Percentiles rank a stretch among this genome's conserved stretches.
These are phyloP conservation scores for Trametes maxima DNA, from an alignment of 768 basidiomycete genomes.

Conservation along the genomic window DNA sequence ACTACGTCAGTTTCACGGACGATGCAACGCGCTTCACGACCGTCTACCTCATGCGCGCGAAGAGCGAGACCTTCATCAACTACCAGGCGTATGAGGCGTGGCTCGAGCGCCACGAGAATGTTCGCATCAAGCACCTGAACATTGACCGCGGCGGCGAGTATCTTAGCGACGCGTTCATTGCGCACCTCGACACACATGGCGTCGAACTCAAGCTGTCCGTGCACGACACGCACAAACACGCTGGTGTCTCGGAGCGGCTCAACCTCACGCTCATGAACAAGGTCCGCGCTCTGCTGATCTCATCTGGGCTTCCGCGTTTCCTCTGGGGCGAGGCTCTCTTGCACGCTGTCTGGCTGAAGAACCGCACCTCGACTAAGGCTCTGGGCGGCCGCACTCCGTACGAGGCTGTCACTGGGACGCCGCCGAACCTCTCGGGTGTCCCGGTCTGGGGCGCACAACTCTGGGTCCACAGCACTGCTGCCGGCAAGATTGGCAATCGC, in stretches of 20 bases:
- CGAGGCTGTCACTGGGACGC: constrained; percentile 17
- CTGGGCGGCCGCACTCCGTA: constrained; percentile 23
- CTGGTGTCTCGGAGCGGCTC: constrained; percentile 28
- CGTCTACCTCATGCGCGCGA: constrained; percentile 36
- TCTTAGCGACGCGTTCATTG: not conserved
- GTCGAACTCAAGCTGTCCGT: constrained; percentile 16
- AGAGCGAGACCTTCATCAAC: constrained; percentile 33
- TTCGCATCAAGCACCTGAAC: constrained; percentile 37
- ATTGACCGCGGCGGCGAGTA: constrained; percentile 45
- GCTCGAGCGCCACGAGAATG: constrained; percentile 35
- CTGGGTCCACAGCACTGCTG: constrained; percentile 18
- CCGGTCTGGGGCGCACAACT: constrained; percentile 16
- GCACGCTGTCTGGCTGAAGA: constrained; percentile 42
- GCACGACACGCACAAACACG: constrained; percentile 30
- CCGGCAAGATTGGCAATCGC: constrained; percentile 19
- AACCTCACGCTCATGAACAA: constrained; percentile 20
- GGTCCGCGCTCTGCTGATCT: constrained; percentile 10
- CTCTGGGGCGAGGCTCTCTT: constrained; percentile 43
- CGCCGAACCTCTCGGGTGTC: constrained; percentile 28
- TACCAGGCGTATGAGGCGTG: constrained; percentile 40
- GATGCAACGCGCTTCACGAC: constrained; percentile 27
- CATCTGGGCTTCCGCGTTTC: constrained; percentile 37
- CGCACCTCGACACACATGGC: constrained; percentile 1
- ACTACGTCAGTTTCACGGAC: constrained; percentile 35
- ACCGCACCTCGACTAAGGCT: constrained; percentile 32